Evolutionary conservation across 768 basidiomycete genomes (phyloP).

Genomic region (Tricholoma matsutake): DNA sequence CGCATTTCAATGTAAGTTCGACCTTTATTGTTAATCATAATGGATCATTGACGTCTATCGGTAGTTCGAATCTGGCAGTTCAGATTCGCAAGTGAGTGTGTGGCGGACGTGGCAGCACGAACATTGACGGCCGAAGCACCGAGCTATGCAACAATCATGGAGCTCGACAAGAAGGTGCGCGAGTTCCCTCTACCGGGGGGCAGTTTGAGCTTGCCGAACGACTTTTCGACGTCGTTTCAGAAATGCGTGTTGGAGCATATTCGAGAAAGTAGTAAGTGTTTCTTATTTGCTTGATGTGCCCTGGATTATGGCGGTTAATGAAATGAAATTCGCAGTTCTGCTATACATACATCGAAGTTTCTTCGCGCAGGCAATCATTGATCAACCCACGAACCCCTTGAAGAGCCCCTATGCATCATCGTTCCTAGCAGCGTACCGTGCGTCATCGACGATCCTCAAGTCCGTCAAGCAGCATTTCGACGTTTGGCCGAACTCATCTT

Average conservation of each 20-base stretch:
- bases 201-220: constrained; percentile 10
- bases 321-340: constrained; percentile 37
- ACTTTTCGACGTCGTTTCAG: constrained; percentile 40
- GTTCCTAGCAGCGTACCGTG: constrained; percentile 60
- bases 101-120: constrained; percentile 58
- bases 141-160: constrained; percentile 61
- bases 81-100: constrained; percentile 63
- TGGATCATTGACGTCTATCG: not conserved
- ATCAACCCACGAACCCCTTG: constrained; percentile 62
- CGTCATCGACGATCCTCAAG: constrained; percentile 55
- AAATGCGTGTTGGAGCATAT: constrained; percentile 48
- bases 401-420: constrained; percentile 63
- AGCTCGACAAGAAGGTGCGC: constrained; percentile 64
- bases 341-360: constrained; percentile 65
- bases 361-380: constrained; percentile 70
- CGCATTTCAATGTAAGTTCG: constrained; percentile 30
- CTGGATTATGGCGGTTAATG: not conserved
- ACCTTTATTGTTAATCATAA: not conserved
- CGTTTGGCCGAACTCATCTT: constrained; percentile 42
- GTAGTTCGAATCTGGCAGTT: constrained; percentile 60
- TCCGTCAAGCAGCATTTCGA: constrained; percentile 47
- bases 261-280: constrained; percentile 40
- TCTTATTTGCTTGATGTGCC: not conserved
- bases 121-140: constrained; percentile 66
- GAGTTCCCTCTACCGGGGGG: constrained; percentile 41